Base-by-base conservation (phyloP, 2,329 filamentous ascomycete species). In the Laburnicola sp. region DNA sequence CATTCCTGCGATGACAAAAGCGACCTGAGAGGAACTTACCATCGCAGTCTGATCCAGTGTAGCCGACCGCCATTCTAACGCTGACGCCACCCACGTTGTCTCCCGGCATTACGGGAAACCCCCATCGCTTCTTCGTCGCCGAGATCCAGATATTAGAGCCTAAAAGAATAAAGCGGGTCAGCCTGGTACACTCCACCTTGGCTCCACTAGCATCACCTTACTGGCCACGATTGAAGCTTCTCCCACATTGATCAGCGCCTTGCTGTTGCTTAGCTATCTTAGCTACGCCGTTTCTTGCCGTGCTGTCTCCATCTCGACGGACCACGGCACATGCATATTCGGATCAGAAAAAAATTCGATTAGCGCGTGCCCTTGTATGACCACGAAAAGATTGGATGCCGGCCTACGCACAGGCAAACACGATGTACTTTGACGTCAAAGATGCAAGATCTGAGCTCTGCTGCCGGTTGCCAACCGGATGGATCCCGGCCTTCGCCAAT, bases 341-440 rank as follows among this genome's bases (percentile, higher is more conserved):
- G 16, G 16, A 16, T 21, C 26, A 11, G 8, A 16, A 9, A 30
- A 30, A n/a, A 28, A 9, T 37, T 26, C 31, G 43, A 23, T 30
- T 28, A 9, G 31, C 30, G 22, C 6, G 21, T 23, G 11, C 16
- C 9, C 2, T 3, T 34, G 5, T 26, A 10, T n/a, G 41, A 44
- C 32, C 36, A 22, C 42, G 10, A 8, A 30, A 22, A 9, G 36
- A 23, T 30, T 30, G 2, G 28, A 22, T 22, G 43, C 16, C 10
- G 28, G 6, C 28, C 43, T 26, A 31, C 43, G 35, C 34, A 8
- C 3, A 16, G 34, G 32, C 43, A 21, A 45, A 28, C 8, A 45
- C 37, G 43, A 45, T 45, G 43, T 37, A 45, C n/a, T 31, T 45
- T 45, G 34, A 45, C 34, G 43, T 25, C 27, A 22, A 22, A 38